These are phyloP conservation scores for Dendrocalamus sinicus DNA, from an alignment of 176 grass and related monocot genomes.

Conservation along the genomic window DNA sequence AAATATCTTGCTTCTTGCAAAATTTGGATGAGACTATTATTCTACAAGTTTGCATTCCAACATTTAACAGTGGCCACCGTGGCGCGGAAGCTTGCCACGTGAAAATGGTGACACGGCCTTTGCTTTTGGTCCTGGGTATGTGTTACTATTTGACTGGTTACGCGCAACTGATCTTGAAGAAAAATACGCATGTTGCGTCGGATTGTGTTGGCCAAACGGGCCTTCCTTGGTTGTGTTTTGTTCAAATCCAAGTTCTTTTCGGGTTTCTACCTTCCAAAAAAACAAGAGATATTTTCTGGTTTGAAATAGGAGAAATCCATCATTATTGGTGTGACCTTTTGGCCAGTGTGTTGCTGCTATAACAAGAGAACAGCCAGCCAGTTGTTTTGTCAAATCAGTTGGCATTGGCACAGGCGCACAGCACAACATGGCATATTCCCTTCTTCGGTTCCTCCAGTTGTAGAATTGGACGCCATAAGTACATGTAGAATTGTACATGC, in stretches of 20 bases:
- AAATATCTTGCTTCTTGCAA: too few species aligned
- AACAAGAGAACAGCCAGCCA: background rate
- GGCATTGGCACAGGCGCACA: background rate
- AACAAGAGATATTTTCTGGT: background rate
- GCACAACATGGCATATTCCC: background rate
- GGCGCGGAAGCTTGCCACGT: background rate
- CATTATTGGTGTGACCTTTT: conserved; percentile 26
- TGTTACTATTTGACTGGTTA: background rate
- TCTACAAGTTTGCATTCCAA: too few species aligned
- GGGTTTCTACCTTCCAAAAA: background rate
- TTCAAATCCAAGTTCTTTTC: background rate
- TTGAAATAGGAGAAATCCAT: background rate
- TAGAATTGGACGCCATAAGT: background rate
- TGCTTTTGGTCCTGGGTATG: background rate
- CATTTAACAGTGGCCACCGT: background rate
- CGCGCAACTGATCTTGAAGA: background rate
- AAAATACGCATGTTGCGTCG: too few species aligned
- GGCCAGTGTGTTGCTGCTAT: background rate
- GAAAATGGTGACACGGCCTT: background rate
- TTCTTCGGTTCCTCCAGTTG: background rate
- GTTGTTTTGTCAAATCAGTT: background rate
- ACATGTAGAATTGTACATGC: background rate
- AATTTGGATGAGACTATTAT: too few species aligned
- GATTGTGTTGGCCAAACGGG: too few species aligned
- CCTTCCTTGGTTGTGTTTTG: background rate